Conservation (phyloP, 352 stramenopile species). For the Phytophthora cactorum region DNA sequence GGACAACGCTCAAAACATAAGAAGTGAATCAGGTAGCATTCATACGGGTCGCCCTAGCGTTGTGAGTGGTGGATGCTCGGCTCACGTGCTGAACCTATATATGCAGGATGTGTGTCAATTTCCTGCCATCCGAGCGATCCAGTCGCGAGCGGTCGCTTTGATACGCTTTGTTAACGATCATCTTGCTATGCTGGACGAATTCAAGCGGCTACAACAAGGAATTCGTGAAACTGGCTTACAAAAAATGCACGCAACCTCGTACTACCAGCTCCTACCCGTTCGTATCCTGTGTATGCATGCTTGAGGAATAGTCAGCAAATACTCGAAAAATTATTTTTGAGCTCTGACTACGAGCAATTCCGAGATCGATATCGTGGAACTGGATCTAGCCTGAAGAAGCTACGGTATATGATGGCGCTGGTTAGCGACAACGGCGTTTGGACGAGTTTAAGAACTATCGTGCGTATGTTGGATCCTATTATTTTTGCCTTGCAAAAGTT, state of each 20-base stretch:
- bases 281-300: not conserved
- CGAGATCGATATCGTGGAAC: not conserved
- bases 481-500: not conserved
- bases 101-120: not conserved
- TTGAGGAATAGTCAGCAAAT: not conserved
- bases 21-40: too few species aligned
- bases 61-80: too few species aligned
- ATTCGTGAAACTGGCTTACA: not conserved
- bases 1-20: too few species aligned
- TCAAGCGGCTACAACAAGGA: conserved; percentile 1
- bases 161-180: not conserved
- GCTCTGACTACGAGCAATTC: not conserved
- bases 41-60: too few species aligned
- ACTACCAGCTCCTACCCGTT: not conserved
- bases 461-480: conserved; percentile 1
- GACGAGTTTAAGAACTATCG: not conserved
- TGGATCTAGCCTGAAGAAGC: not conserved
- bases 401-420: not conserved
- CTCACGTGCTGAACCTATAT: not conserved
- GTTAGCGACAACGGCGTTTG: not conserved
- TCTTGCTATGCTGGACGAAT: not conserved
- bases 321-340: conserved; percentile 3
- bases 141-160: not conserved
- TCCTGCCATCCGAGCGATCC: not conserved
- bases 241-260: not conserved